Base-by-base conservation (phyloP, 345 rosid species). In the Draba incana region DNA sequence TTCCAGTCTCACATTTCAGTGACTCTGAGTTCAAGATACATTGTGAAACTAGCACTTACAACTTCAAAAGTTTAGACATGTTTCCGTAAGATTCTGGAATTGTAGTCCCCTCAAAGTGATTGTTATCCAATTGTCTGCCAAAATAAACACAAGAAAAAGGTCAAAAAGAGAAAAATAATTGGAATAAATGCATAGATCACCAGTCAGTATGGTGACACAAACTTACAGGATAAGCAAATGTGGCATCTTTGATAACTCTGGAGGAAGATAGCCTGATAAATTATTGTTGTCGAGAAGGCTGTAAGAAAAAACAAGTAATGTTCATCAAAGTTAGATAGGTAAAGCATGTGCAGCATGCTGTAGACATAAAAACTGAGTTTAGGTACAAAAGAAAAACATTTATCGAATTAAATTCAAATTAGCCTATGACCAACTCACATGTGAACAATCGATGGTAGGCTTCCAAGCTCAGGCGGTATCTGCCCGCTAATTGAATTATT, bases 271-370 rank as follows among this genome's bases (percentile, higher is more conserved):
- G 63, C 99, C 99, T 0, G 92, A 68, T 74, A 94, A 83, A 51
- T 94, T 86, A 76, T 94, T 94, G 75, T 89, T 94, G 75, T 94
- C 99, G 70, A 94, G 82, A 71, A 94, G 91, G 68, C 99, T 94
- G 87, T 78, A 83, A 68, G 51, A 47, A 27, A 25, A 35, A 53
- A 39, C 0, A 57, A 63, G 41, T 33, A 62, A 66, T 16, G 47
- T 39, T 48, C 64, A 28, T 20, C 47, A 57, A 33, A 8, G 11
- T 10, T 33, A 24, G 12, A 5, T 55, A 41, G 20, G 66, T 57
- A 48, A 63, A 72, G 65, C 49, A 37, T 57, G 59, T 3, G 28
- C 27, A 33, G 56, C 63, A 31, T 61, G 60, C 1, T 24, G 11
- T 23, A 9, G 50, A 71, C 76, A 38, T 46, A 42, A 23, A 42